Base-by-base conservation (phyloP, 116 monocot genomes). In the Zostera marina region DNA sequence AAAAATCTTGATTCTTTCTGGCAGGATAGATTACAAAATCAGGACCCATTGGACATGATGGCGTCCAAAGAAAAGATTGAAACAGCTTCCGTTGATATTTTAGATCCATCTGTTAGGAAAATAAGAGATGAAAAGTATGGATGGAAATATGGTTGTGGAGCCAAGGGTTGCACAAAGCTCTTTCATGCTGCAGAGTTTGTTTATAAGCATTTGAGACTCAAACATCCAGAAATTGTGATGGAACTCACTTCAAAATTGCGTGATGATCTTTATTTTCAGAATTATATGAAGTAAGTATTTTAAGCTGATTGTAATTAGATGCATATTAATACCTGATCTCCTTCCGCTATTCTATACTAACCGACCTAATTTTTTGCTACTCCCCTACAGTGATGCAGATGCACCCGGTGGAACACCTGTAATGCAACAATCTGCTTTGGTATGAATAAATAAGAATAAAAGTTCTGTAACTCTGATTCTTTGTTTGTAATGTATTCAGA, bases 121-220 rank as follows among this genome's bases (percentile, higher is more conserved):
- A 99, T 99, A 73, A 81, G 99, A 67, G 99, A 99, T 77, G 99
- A 99, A 51, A 99, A 99, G 64, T 99, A 99, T 55, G 98, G 98
- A 14, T 98, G 98, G 98, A 98, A 98, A 49, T 99, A 99, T 77
- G 99, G 99, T 8, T 99, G 99, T 72, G 99, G 99, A 24, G 99
- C 99, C 46, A 99, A 99, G 70, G 91, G 87, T 11, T 99, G 99
- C 73, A 99, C 99, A 40, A 99, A 99, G 59, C 79, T 99, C 41
- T 99, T 99, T 67, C 99, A 99, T 74, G 99, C 91, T 54, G 72
- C 87, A 60, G 99, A 99, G 65, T 99, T 91, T 99, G 99, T 99
- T 69, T 79, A 84, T 55, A 99, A 99, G 67, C 99, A 99, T 87
- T 77, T 99, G 19, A 87, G 67, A 73, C 87, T 91, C 22, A 99